These are phyloP conservation scores for Podochytrium sp. DNA, from an alignment of 192 early-diverging fungal genomes.

Conservation along the genomic window DNA sequence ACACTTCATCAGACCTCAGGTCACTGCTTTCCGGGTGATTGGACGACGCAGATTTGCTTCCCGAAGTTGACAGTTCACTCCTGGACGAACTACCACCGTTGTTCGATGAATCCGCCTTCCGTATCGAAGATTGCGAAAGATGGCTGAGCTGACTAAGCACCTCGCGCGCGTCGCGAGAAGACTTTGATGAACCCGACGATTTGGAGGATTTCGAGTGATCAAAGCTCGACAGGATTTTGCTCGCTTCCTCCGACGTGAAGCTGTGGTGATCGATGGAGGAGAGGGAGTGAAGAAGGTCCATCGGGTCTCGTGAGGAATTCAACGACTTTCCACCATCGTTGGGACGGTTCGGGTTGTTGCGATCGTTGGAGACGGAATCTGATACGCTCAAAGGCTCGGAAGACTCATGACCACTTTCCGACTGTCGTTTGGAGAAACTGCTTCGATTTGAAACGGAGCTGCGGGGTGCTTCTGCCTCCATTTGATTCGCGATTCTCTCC, in stretches of 20 bases:
- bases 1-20: neutral
- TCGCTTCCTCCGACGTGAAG: neutral
- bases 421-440: too few species aligned
- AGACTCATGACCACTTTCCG: too few species aligned
- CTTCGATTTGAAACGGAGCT: too few species aligned
- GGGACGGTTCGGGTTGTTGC: too few species aligned
- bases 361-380: too few species aligned
- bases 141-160: constrained; percentile 20
- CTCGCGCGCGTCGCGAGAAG: constrained; percentile 9
- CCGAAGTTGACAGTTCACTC: neutral
- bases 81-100: neutral
- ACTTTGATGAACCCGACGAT: neutral
- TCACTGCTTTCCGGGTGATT: neutral
- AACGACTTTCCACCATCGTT: neutral
- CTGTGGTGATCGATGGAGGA: constrained; percentile 26
- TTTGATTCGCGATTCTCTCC: too few species aligned
- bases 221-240: neutral
- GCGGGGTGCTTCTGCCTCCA: too few species aligned
- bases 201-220: constrained; percentile 7
- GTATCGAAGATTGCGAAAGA: constrained; percentile 11
- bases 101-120: neutral
- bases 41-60: neutral
- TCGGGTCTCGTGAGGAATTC: neutral
- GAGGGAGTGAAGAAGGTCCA: constrained; percentile 11
- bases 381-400: too few species aligned